These are phyloP conservation scores for Xylaria sp. DNA, from an alignment of 2,329 filamentous ascomycete species.

Conservation along the genomic window DNA sequence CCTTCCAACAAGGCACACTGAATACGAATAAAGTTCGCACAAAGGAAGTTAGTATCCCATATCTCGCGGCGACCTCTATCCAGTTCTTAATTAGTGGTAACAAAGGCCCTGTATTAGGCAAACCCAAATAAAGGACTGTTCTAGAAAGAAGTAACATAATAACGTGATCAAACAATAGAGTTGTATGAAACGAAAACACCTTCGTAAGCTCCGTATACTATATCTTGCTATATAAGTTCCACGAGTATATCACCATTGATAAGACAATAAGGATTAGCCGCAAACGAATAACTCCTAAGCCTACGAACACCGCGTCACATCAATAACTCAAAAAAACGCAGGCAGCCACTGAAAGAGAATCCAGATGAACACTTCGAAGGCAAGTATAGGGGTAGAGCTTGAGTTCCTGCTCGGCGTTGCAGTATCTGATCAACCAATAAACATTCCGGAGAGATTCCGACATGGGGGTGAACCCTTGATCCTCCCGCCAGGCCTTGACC, in stretches of 20 bases:
- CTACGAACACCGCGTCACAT: neutral
- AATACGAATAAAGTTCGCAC: too few relatives aligned
- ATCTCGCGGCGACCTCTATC: too few relatives aligned
- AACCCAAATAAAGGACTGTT: neutral
- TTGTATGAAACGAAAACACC: neutral
- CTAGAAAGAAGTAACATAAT: neutral
- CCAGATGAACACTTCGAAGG: slow-evolving; percentile 5
- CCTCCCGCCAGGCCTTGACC: neutral
- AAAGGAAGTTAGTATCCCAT: too few relatives aligned
- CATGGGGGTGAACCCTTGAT: slow-evolving; percentile 16
- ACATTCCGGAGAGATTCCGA: slow-evolving; percentile 29
- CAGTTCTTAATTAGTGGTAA: neutral
- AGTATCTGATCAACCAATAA: neutral
- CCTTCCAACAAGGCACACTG: too few relatives aligned
- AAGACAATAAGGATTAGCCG: neutral
- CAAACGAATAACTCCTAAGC: neutral
- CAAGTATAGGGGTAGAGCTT: slow-evolving; percentile 42
- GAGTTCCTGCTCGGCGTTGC: slow-evolving; percentile 37
- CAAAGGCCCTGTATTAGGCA: neutral
- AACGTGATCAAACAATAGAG: neutral
- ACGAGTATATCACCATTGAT: neutral
- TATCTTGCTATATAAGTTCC: neutral
- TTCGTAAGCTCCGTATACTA: neutral
- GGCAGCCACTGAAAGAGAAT: neutral
- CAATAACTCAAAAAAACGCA: neutral